Conservation (phyloP, 1,284 basidiomycete species). For the Naganishia sp. region DNA sequence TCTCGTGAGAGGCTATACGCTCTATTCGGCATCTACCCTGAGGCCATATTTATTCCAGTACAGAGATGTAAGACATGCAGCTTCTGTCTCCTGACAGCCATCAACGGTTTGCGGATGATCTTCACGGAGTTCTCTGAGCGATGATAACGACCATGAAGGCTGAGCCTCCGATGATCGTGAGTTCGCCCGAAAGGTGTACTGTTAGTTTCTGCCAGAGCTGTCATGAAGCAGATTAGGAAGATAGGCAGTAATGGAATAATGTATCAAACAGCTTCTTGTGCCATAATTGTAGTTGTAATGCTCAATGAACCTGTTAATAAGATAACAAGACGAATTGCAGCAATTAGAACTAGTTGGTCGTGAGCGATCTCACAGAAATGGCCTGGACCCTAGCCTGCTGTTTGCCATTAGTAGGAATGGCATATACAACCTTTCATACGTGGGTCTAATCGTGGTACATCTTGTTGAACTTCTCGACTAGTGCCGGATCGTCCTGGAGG, state of each 20-base stretch:
- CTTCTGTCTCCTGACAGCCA: too few relatives aligned
- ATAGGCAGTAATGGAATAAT: conserved; percentile 51
- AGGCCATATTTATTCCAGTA: too few relatives aligned
- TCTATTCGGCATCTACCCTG: too few relatives aligned
- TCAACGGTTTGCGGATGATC: too few relatives aligned
- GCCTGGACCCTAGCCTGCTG: too few relatives aligned
- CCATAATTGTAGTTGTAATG: conserved; percentile 49
- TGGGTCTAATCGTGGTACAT: conserved; percentile 33
- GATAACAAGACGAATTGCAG: conserved; percentile 48
- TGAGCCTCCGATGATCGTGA: too few relatives aligned
- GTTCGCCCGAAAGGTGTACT: conserved; percentile 47
- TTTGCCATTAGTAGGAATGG: too few relatives aligned
- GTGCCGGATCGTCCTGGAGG: conserved; percentile 47
- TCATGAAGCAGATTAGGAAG: conserved; percentile 53
- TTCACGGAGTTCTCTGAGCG: too few relatives aligned
- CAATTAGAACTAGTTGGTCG: conserved; percentile 44
- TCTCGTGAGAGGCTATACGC: too few relatives aligned
- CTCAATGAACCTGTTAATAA: conserved; percentile 50
- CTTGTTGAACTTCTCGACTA: conserved; percentile 55
- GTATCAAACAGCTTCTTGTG: conserved; percentile 52
- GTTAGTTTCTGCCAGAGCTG: conserved; percentile 52
- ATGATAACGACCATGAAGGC: too few relatives aligned
- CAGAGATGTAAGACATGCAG: too few relatives aligned
- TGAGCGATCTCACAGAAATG: too few relatives aligned
- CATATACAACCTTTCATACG: conserved; percentile 35